Percentiles rank a stretch among this genome's conserved stretches.
Conservation (phyloP, 345 rosid genomes). For the Syzygium aqueum region DNA sequence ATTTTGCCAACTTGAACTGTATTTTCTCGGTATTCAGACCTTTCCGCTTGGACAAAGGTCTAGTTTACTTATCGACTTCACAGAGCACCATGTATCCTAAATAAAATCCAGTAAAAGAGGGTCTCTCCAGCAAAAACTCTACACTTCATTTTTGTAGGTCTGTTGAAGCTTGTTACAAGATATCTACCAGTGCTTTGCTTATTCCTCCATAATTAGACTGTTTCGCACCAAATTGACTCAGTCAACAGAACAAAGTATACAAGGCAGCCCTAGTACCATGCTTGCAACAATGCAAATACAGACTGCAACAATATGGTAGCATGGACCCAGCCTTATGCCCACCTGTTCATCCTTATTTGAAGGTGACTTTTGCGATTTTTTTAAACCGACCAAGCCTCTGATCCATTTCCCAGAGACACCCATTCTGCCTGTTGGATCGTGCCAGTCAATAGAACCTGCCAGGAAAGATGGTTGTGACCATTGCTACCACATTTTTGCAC, state of each 20-base stretch:
- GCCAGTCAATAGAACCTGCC: neutral
- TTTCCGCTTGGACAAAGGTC: neutral
- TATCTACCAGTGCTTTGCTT: neutral
- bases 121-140: neutral
- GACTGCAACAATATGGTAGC: neutral
- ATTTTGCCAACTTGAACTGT: neutral
- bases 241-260: neutral
- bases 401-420: constrained; percentile 93
- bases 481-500: neutral
- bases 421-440: constrained; percentile 22
- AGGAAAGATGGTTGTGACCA: neutral
- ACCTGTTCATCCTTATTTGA: constrained; percentile 57
- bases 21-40: neutral
- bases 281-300: neutral
- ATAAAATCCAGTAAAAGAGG: neutral
- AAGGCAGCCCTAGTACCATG: neutral
- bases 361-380: constrained; percentile 55
- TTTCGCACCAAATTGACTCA: neutral
- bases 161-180: neutral
- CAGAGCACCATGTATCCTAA: neutral
- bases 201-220: neutral
- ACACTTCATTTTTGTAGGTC: neutral
- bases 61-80: neutral
- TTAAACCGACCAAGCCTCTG: constrained; percentile 67
- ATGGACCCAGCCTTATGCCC: neutral